Conservation (phyloP, 1,139 yeast genomes). For the Pichia sp. region DNA sequence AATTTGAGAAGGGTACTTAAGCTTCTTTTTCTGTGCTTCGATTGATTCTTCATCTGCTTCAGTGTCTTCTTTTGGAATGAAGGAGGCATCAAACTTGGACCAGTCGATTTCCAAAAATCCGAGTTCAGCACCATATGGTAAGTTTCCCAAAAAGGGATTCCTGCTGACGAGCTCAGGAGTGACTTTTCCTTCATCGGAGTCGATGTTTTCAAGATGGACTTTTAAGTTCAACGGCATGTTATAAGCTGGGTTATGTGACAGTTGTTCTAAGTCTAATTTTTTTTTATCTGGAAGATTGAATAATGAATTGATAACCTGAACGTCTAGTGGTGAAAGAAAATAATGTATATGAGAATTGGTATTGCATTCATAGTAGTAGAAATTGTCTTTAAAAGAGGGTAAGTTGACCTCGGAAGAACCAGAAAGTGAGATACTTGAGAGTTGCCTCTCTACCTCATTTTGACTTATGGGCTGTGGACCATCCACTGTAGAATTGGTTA, state of each 20-base stretch:
- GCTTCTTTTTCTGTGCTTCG: background rate
- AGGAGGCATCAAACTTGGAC: constrained; percentile 35
- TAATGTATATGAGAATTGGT: constrained; percentile 61
- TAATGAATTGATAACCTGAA: constrained; percentile 43
- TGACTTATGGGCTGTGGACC: constrained; percentile 4
- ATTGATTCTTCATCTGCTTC: constrained; percentile 29
- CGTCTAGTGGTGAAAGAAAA: constrained; percentile 74
- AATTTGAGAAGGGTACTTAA: constrained; percentile 43
- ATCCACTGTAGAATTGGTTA: constrained; percentile 2
- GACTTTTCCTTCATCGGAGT: constrained; percentile 51
- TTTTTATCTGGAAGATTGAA: constrained; percentile 6
- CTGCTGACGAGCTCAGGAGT: constrained; percentile 53
- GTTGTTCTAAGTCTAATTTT: background rate
- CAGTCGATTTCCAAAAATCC: constrained; percentile 87
- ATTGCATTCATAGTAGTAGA: constrained; percentile 17
- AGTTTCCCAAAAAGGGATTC: constrained; percentile 70
- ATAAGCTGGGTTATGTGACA: constrained; percentile 7
- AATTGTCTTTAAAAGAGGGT: constrained; percentile 16
- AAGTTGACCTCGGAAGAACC: background rate
- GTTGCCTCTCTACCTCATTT: background rate
- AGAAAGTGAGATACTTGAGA: background rate
- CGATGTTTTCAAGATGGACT: constrained; percentile 55
- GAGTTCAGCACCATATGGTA: constrained; percentile 80
- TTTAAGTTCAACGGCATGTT: constrained; percentile 14
- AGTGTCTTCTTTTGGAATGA: constrained; percentile 4